These are phyloP conservation scores for Amphicarpaea edgeworthii DNA, from an alignment of 306 rosid genomes.

Conservation along the genomic window DNA sequence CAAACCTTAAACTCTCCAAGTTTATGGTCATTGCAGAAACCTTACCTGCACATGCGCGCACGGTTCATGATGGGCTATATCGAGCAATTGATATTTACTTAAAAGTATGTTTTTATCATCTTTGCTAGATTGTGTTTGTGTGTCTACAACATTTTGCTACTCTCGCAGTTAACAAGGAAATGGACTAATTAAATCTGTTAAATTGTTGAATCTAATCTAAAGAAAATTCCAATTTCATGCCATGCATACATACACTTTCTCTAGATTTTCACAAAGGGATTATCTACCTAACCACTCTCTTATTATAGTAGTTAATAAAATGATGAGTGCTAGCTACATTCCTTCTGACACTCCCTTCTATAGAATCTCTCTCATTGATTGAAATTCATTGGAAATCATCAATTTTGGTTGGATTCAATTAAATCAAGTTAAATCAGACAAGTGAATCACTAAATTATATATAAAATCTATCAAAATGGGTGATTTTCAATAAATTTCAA, in stretches of 20 bases:
- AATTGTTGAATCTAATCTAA: background rate
- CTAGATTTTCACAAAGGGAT: constrained; percentile 12
- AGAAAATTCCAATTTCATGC: background rate
- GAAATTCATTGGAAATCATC: too few relatives aligned
- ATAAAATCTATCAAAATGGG: too few relatives aligned
- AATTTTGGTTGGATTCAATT: too few relatives aligned
- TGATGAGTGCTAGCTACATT: too few relatives aligned
- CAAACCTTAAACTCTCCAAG: constrained; percentile 91
- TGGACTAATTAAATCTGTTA: background rate
- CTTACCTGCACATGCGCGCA: constrained; percentile 89
- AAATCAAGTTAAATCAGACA: too few relatives aligned
- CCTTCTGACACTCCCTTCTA: too few relatives aligned
- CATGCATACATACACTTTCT: background rate
- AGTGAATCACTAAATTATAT: too few relatives aligned
- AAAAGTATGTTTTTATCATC: constrained; percentile 65
- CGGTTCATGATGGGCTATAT: constrained; percentile 87
- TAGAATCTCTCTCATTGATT: too few relatives aligned
- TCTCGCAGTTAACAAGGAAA: background rate
- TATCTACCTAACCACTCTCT: background rate
- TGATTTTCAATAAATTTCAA: too few relatives aligned
- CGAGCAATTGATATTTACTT: constrained; percentile 91
- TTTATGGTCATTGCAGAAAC: constrained; percentile 88
- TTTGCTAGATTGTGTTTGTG: constrained; percentile 27
- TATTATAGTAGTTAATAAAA: background rate
- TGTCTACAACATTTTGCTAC: background rate